Percentiles rank a stretch among this genome's conserved stretches.
Conservation (phyloP, 202 grass and related monocot species). For the Cymbopogon flexuosus region DNA sequence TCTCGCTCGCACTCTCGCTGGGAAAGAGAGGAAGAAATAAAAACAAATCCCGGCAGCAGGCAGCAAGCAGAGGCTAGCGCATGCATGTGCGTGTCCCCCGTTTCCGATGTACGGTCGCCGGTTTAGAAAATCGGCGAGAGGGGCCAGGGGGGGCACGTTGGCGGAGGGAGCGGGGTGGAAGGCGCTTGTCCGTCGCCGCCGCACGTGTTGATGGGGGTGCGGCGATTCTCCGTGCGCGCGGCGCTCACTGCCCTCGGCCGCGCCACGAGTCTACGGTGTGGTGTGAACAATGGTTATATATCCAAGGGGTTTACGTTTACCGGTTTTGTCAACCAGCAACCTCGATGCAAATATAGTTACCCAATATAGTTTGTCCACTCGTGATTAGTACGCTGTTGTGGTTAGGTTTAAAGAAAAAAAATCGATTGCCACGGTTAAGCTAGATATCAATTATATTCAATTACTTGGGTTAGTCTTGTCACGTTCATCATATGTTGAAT, state of each 20-base stretch:
- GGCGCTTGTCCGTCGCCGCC: background rate
- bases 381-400: no score
- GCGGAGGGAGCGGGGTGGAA: background rate
- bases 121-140: background rate
- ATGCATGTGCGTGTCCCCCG: background rate
- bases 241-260: background rate
- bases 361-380: no score
- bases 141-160: no score
- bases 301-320: background rate
- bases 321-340: background rate
- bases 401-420: no score
- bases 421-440: no score
- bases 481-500: no score
- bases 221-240: background rate
- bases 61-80: background rate
- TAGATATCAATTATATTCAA: no score
- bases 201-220: background rate
- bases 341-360: no score
- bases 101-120: constrained; percentile 24
- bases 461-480: no score
- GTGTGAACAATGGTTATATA: background rate
- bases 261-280: background rate
- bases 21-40: background rate
- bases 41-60: no score
- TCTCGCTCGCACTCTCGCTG: background rate